These are phyloP conservation scores for Darksidea phi DNA, from an alignment of 495 filamentous ascomycete genomes.

Conservation along the genomic window DNA sequence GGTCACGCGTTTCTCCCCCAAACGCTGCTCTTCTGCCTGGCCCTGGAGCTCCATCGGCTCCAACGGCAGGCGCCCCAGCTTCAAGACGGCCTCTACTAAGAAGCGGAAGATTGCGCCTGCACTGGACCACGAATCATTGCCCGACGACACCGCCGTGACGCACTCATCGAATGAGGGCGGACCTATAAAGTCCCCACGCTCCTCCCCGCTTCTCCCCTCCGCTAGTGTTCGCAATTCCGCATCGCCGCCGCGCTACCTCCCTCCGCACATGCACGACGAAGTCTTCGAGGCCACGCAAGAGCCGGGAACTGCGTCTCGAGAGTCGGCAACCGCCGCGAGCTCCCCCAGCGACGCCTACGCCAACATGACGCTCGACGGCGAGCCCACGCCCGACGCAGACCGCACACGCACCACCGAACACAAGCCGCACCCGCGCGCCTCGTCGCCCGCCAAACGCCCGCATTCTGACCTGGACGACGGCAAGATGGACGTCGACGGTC, in stretches of 20 bases:
- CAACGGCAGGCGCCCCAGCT: constrained; percentile 43
- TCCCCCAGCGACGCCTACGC: constrained; percentile 73
- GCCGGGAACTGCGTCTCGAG: constrained; percentile 35
- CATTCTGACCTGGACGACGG: constrained; percentile 49
- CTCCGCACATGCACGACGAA: constrained; percentile 62
- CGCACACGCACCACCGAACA: constrained; percentile 15
- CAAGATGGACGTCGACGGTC: constrained; percentile 44
- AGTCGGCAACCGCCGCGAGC: constrained; percentile 56
- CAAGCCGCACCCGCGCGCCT: constrained; percentile 43
- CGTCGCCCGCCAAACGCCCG: constrained; percentile 57
- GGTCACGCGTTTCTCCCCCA: constrained; percentile 18
- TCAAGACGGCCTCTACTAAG: constrained; percentile 88
- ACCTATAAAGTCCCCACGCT: constrained; percentile 30
- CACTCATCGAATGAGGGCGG: constrained; percentile 32
- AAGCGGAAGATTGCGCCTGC: constrained; percentile 75
- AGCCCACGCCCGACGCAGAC: constrained; percentile 51
- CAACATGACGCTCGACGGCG: constrained; percentile 62
- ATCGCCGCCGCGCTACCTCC: constrained; percentile 55
- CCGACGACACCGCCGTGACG: constrained; percentile 30
- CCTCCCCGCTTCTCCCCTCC: constrained; percentile 32
- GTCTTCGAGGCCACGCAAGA: constrained; percentile 48
- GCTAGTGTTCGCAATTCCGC: constrained; percentile 41
- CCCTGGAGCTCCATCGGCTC: constrained; percentile 35
- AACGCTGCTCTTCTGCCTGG: constrained; percentile 30
- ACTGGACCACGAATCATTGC: constrained; percentile 25